Evolutionary conservation across 2,329 filamentous ascomycete species (phyloP), one percentile per base, ranked within the genome.

Genomic region (Acrocalymma vagum): DNA sequence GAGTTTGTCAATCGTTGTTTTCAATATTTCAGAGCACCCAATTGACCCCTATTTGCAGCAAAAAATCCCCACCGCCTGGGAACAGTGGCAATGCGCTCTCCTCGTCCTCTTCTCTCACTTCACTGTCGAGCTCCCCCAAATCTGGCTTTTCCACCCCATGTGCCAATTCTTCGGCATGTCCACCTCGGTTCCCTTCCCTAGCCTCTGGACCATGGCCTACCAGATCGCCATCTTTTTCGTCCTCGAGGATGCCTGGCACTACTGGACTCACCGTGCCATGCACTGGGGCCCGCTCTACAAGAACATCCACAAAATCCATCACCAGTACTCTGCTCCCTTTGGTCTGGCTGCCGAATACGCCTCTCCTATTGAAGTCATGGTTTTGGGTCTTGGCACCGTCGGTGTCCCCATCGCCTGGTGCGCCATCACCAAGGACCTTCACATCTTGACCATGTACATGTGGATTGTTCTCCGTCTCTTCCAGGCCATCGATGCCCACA

Each of bases 91-190:
- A 65, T 99, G 94, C 76, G 92, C 94, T 45, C 85, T 84, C 70
- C 85, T 96, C 55, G 94, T 99, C 51, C 87, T 99, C 53, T 78
- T 97, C 63, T 92, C 86, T 70, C 94, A 99, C 73, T 95, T 97
- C 75, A 97, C 94, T 55, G 94, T 96, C 71, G 94, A 99, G 75
- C 83, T 99, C 24, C 94, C 94, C 48, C 94, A 97, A 74, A 97
- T 97, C 72, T 97, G 93, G 93, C 83, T 97, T 62, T 99, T 99
- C 82, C 94, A 99, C 78, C 94, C 94, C 20, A 84, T 96, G 78
- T 93, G 93, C 43, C 90, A 92, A 68, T 95, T 84, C 74, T 92
- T 90, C 69, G 94, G 94, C 62, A 87, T 99, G 73, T 80, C 86
- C 44, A 96, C 89, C 54, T 83, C 84, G 48, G 89, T 96, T 32